Conservation (phyloP, 2,329 filamentous ascomycete species). For the Penicillium sp. region DNA sequence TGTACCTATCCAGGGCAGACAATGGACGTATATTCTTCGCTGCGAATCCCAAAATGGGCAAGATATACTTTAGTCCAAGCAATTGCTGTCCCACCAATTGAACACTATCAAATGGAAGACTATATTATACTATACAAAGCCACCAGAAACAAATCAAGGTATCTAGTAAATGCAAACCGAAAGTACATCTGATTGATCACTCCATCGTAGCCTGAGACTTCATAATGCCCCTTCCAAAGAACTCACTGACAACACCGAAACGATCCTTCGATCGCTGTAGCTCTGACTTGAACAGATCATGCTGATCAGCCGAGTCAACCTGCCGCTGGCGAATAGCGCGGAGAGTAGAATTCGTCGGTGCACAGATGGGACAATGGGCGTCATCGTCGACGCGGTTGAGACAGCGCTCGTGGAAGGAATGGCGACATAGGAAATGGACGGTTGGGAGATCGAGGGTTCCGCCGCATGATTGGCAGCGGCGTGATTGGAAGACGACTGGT, state of each 20-base stretch:
- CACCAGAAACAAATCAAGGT: too few relatives aligned
- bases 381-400: constrained; percentile 61
- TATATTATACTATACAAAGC: too few relatives aligned
- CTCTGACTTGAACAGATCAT: constrained; percentile 82
- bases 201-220: constrained; percentile 38
- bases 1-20: too few relatives aligned
- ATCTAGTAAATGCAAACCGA: neutral
- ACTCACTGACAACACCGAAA: constrained; percentile 87
- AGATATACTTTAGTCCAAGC: too few relatives aligned
- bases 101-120: too few relatives aligned
- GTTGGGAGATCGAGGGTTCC: constrained; percentile 75
- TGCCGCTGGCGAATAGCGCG: constrained; percentile 80
- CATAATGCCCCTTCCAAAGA: constrained; percentile 94
- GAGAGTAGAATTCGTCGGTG: constrained; percentile 77
- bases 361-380: constrained; percentile 80
- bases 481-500: constrained; percentile 83
- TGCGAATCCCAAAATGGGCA: too few relatives aligned
- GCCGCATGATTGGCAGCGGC: constrained; percentile 77
- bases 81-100: too few relatives aligned
- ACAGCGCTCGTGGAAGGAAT: constrained; percentile 91
- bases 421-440: constrained; percentile 95
- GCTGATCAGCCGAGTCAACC: constrained; percentile 75
- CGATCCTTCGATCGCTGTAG: constrained; percentile 71
- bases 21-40: too few relatives aligned
- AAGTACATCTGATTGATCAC: neutral